phyloP scores from a whole-genome alignment of 805 yeast genomes.

The Metschnikowia sp. region DNA sequence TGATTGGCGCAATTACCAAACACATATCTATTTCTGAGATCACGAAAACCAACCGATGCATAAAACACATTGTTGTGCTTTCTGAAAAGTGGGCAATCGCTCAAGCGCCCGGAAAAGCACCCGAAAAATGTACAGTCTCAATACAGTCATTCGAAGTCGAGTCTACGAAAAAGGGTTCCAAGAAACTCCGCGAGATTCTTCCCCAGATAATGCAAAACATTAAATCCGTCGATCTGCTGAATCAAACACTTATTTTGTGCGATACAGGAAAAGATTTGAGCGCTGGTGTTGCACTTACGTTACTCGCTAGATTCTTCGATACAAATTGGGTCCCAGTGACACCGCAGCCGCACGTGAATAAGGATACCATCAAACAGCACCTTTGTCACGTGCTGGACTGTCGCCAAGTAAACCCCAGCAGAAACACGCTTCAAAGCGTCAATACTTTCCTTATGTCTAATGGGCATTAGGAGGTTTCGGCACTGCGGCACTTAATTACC shows the following conservation, averaged over 20 bases:
- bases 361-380: slow-evolving; percentile 54
- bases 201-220: slow-evolving; percentile 37
- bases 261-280: slow-evolving; percentile 67
- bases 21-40: slow-evolving; percentile 14
- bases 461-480: background rate
- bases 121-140: slow-evolving; percentile 7
- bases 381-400: slow-evolving; percentile 47
- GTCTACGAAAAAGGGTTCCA: slow-evolving; percentile 63
- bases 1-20: slow-evolving; percentile 24
- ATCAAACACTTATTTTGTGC: slow-evolving; percentile 48
- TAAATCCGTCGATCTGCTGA: slow-evolving; percentile 9
- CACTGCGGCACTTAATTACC: no score
- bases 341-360: slow-evolving; percentile 30
- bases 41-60: background rate
- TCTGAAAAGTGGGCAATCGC: slow-evolving; percentile 10
- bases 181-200: slow-evolving; percentile 48
- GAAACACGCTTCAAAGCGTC: slow-evolving; percentile 73
- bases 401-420: slow-evolving; percentile 65
- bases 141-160: slow-evolving; percentile 20
- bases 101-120: no score
- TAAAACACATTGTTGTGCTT: slow-evolving; percentile 22
- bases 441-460: slow-evolving; percentile 48
- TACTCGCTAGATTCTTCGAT: slow-evolving; percentile 47
- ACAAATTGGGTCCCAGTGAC: slow-evolving; percentile 34
- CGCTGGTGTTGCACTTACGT: slow-evolving; percentile 53